Conservation (phyloP, 2,329 filamentous ascomycete genomes). For the Penicillium sp. region DNA sequence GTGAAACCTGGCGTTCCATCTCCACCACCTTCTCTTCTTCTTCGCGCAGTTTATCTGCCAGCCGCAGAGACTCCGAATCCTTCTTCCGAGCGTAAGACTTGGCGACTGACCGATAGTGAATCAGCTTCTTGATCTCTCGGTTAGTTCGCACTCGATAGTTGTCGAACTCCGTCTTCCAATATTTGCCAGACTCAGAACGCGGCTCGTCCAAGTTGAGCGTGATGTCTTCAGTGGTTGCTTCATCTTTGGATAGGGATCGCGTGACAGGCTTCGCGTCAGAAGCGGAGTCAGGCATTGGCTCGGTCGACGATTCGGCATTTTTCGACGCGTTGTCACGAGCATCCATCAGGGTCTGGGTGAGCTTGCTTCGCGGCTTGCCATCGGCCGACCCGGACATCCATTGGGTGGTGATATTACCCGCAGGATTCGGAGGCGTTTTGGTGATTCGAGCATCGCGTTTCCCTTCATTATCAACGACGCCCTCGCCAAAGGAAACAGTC, state of each 20-base stretch:
- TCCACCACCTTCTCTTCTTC: slow-evolving; percentile 48
- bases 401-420: slow-evolving; percentile 49
- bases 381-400: slow-evolving; percentile 37
- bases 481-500: slow-evolving; percentile 60
- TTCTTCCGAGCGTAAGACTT: slow-evolving; percentile 61
- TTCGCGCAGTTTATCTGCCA: slow-evolving; percentile 52
- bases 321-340: slow-evolving; percentile 38
- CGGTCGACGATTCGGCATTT: slow-evolving; percentile 17
- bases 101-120: slow-evolving; percentile 58
- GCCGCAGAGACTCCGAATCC: slow-evolving; percentile 54
- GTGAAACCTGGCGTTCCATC: slow-evolving; percentile 45
- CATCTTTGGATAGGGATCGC: slow-evolving; percentile 23
- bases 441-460: slow-evolving; percentile 50
- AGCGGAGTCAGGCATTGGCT: slow-evolving; percentile 10
- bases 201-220: slow-evolving; percentile 56
- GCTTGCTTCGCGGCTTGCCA: slow-evolving; percentile 39
- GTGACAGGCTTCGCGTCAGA: slow-evolving; percentile 12
- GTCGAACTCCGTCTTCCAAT: slow-evolving; percentile 63
- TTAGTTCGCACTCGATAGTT: slow-evolving; percentile 58
- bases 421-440: slow-evolving; percentile 47
- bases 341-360: slow-evolving; percentile 42
- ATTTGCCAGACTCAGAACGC: slow-evolving; percentile 57
- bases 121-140: slow-evolving; percentile 59
- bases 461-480: slow-evolving; percentile 56
- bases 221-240: slow-evolving; percentile 41